Percentiles rank a stretch among this genome's conserved stretches.
These are phyloP conservation scores for Tephrocybe sp. DNA, from an alignment of 768 basidiomycete genomes.

Conservation along the genomic window DNA sequence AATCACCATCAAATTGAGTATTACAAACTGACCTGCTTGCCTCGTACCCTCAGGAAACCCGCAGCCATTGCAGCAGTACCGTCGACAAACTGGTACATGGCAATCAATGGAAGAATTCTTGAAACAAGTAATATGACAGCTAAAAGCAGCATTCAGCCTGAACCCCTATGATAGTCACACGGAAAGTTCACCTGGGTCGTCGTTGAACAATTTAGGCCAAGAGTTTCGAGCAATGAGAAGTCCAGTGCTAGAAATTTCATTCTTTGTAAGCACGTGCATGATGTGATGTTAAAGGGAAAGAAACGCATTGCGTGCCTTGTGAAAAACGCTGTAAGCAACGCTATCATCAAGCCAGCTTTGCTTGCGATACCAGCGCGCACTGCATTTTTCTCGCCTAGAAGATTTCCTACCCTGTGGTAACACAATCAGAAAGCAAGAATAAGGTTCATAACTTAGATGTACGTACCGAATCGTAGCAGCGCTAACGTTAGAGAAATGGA, in stretches of 20 bases:
- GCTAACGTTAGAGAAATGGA: conserved; percentile 76
- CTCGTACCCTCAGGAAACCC: conserved; percentile 80
- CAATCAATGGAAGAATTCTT: conserved; percentile 68
- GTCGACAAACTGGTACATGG: conserved; percentile 83
- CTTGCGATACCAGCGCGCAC: conserved; percentile 22
- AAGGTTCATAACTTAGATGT: not conserved
- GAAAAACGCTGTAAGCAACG: not conserved
- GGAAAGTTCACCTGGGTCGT: conserved; percentile 46
- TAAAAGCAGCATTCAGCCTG: conserved; percentile 12
- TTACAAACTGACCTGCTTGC: conserved; percentile 54
- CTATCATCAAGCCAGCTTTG: conserved; percentile 57
- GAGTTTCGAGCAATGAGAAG: conserved; percentile 52
- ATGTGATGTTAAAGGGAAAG: too few species aligned
- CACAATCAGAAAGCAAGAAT: not conserved
- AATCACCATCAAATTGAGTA: not conserved
- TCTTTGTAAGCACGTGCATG: too few species aligned
- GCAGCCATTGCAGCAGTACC: conserved; percentile 61
- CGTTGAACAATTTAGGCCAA: conserved; percentile 75
- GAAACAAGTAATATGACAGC: conserved; percentile 63
- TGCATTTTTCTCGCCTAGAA: conserved; percentile 14
- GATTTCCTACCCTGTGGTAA: not conserved
- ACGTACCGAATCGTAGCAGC: conserved; percentile 80
- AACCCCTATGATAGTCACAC: not conserved
- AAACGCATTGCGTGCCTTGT: not conserved
- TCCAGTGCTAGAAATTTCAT: not conserved